Conservation (phyloP, 1,139 yeast genomes). For the Blastobotrys arbuscula region DNA sequence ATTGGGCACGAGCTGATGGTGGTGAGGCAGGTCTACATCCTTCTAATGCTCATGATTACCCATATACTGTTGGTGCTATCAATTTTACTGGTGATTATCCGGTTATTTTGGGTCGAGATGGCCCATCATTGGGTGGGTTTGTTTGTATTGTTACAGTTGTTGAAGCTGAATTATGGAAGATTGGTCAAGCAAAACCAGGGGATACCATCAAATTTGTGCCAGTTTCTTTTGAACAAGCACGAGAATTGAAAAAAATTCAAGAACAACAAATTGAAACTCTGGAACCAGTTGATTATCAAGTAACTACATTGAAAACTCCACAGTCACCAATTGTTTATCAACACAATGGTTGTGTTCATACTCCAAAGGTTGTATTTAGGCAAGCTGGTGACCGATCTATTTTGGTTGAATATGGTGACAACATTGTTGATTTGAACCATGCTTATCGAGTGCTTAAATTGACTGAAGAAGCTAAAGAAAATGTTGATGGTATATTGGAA, state of each 20-base stretch:
- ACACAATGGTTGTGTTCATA: slow-evolving; percentile 41
- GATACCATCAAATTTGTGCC: slow-evolving; percentile 78
- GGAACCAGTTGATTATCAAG: slow-evolving; percentile 3
- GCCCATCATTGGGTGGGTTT: slow-evolving; percentile 95
- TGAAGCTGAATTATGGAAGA: slow-evolving; percentile 97
- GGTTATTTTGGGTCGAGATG: slow-evolving; percentile 92
- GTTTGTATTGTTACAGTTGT: slow-evolving; percentile 95
- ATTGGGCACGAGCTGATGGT: slow-evolving; percentile 96
- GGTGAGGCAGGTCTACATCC: slow-evolving; percentile 99
- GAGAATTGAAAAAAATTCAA: slow-evolving; percentile 54
- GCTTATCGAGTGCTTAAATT: slow-evolving; percentile 81
- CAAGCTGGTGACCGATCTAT: slow-evolving; percentile 96
- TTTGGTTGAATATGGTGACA: slow-evolving; percentile 88
- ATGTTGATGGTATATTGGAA: slow-evolving; percentile 74
- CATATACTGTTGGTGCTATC: slow-evolving; percentile 91
- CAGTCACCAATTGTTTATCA: slow-evolving; percentile 48
- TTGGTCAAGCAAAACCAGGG: slow-evolving; percentile 96
- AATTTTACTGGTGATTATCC: slow-evolving; percentile 99
- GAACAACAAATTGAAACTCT: slow-evolving; percentile 36
- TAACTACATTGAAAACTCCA: slow-evolving; percentile 5
- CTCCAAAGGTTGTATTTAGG: slow-evolving; percentile 77
- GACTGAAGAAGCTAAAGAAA: slow-evolving; percentile 56
- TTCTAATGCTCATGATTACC: slow-evolving; percentile 95
- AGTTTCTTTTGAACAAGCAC: slow-evolving; percentile 61
- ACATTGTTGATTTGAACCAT: slow-evolving; percentile 75